These are phyloP conservation scores for Mycena vulgaris DNA, from an alignment of 768 basidiomycete species.

Conservation along the genomic window DNA sequence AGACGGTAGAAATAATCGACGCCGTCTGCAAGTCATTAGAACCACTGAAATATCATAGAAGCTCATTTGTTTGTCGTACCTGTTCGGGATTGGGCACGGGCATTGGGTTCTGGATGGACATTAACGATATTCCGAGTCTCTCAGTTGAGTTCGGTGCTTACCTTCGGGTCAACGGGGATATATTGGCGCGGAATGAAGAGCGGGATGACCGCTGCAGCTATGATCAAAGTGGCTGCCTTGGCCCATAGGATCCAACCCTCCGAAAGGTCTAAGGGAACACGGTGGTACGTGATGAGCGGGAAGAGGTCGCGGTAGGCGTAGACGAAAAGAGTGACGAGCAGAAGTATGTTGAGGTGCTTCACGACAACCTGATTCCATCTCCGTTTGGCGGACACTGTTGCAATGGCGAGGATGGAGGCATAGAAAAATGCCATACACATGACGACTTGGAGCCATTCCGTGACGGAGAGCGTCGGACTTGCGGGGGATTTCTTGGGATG, in stretches of 20 bases:
- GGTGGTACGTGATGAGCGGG: constrained; percentile 71
- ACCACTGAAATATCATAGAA: no score
- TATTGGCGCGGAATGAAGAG: constrained; percentile 71
- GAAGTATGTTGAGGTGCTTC: constrained; percentile 63
- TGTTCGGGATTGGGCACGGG: constrained; percentile 58
- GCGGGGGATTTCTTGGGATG: constrained; percentile 41
- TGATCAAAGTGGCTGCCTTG: constrained; percentile 61
- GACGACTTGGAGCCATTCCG: constrained; percentile 49
- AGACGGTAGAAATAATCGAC: constrained; percentile 58
- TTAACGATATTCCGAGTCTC: no score
- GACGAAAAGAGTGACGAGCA: constrained; percentile 63
- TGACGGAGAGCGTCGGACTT: constrained; percentile 35
- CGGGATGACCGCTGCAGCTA: constrained; percentile 66
- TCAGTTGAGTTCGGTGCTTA: no score
- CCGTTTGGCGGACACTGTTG: constrained; percentile 55
- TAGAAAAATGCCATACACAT: constrained; percentile 57
- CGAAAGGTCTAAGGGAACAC: constrained; percentile 61
- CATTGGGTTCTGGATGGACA: constrained; percentile 51
- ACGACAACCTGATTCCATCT: constrained; percentile 55
- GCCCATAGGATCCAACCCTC: constrained; percentile 70
- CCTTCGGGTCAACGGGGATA: constrained; percentile 68
- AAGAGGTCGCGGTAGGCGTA: constrained; percentile 74
- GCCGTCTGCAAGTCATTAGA: no score
- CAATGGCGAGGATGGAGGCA: constrained; percentile 58
- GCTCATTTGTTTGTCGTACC: no score